A percentile compares a stretch with the other conserved stretches of the same genome.
Conservation (phyloP, 495 filamentous ascomycete species). For the Aspergillus diversus region DNA sequence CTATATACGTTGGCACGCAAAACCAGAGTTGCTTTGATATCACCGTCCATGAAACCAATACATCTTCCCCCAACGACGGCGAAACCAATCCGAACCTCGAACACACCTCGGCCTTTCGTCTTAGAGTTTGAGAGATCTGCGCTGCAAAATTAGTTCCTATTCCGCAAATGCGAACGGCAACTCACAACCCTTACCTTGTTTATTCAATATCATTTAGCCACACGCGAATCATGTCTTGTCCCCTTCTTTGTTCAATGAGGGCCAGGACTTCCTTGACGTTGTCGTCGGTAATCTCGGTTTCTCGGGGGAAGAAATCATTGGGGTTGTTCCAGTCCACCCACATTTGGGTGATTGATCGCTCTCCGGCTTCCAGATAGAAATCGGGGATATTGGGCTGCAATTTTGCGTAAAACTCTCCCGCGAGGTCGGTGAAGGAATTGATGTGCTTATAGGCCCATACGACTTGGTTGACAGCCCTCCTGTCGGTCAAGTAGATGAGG, state of each 20-base stretch:
- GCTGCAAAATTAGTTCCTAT: no score
- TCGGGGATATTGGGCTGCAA: slow-evolving; percentile 12
- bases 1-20: no score
- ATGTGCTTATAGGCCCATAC: not conserved
- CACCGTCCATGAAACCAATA: no score
- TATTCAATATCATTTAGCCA: slow-evolving; percentile 15
- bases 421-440: slow-evolving; percentile 2
- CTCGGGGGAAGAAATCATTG: not conserved
- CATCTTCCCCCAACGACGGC: no score
- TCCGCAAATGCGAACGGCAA: no score
- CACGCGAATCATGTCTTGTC: slow-evolving; percentile 10
- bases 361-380: slow-evolving; percentile 9
- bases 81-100: no score
- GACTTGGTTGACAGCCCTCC: not conserved
- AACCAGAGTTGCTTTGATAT: no score
- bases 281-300: slow-evolving; percentile 2
- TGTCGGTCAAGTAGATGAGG: not conserved
- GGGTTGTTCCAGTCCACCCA: slow-evolving; percentile 1
- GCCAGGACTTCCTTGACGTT: not conserved
- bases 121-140: no score
- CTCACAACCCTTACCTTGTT: not conserved
- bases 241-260: not conserved
- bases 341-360: slow-evolving; percentile 9
- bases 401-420: not conserved
- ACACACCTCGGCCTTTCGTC: no score